phyloP scores from a whole-genome alignment of 2,329 filamentous ascomycete genomes.

The Talaromyces sp. region DNA sequence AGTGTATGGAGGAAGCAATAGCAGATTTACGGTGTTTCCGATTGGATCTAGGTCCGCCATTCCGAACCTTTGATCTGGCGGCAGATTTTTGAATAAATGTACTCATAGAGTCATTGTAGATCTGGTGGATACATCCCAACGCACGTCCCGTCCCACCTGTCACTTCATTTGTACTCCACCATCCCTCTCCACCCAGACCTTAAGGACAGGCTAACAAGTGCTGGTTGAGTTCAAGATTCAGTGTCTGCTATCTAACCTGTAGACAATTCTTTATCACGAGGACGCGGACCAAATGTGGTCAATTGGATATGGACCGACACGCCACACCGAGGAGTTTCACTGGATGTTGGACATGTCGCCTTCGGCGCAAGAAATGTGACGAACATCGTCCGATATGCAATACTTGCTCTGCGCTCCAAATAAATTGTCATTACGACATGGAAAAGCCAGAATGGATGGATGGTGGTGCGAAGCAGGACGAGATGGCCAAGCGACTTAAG shows the following conservation, averaged over 20 bases:
- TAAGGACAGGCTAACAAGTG: too few species aligned
- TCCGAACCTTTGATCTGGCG: too few species aligned
- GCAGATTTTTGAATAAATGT: neutral
- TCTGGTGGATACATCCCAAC: neutral
- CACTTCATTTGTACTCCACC: neutral
- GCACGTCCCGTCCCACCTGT: neutral
- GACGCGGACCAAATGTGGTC: too few species aligned
- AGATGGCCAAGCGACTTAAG: slow-evolving; percentile 55
- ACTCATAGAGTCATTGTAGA: neutral
- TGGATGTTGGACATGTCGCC: slow-evolving; percentile 58
- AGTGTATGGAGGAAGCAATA: too few species aligned
- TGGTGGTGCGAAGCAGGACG: slow-evolving; percentile 45
- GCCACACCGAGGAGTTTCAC: slow-evolving; percentile 2
- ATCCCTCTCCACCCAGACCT: neutral
- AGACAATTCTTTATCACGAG: too few species aligned
- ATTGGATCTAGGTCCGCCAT: too few species aligned
- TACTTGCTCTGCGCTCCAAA: slow-evolving; percentile 52
- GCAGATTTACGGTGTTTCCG: too few species aligned
- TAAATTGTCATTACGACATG: slow-evolving; percentile 54
- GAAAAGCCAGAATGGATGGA: slow-evolving; percentile 60
- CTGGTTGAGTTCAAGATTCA: too few species aligned
- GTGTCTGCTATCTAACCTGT: too few species aligned
- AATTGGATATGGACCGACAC: neutral
- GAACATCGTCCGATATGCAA: slow-evolving; percentile 53
- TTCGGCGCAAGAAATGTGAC: slow-evolving; percentile 62